Evolutionary conservation across 768 basidiomycete genomes (phyloP), one percentile per base, ranked within the genome.

Genomic region (Naematelia encephala): DNA sequence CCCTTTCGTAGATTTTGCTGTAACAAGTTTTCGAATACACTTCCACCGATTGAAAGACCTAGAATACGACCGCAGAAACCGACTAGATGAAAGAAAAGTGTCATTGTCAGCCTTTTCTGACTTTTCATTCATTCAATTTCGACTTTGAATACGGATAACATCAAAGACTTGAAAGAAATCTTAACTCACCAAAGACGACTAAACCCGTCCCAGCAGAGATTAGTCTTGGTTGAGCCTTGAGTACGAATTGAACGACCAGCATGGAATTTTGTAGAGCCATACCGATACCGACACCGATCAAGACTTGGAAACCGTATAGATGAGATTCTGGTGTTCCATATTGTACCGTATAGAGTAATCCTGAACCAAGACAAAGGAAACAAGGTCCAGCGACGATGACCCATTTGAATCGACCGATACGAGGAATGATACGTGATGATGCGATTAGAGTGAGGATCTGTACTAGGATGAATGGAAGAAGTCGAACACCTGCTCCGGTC

Each of bases 221-320:
- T 47, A 78, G 56, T 61, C 72, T 64, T 1, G 73, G 69, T 27
- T 69, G 62, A 44, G 68, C 59, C 19, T 67, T 68, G 46, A 77
- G 72, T 39, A 79, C 79, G 23, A 77, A 78, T 51, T 81, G 80
- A 8, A 79, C 76, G 4, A 78, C 75, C 39, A 79, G 66, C 72
- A 81, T 73, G 5, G 68, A 61, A 61, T 79, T 79, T 66, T 79
- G 76, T 53, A 77, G 51, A 19, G 70, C 66, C 43, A 64, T 47
- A 19, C 80, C 80, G 51, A 80, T 66, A 22, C 81, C 80, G 19
- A 77, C 57, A 16, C 78, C 80, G 26, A 80, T 50, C 13, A 82
- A 62, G 23, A 72, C 78, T 62, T 79, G 75, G 69, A 68, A 79
- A 0, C 79, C 79, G 60, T 72, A 75, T 3, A 79, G 28, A n/a